A percentile compares a stretch with the other conserved stretches of the same genome.
Conservation (phyloP, 2,329 filamentous ascomycete genomes). For the Aspergillus phoenicis region DNA sequence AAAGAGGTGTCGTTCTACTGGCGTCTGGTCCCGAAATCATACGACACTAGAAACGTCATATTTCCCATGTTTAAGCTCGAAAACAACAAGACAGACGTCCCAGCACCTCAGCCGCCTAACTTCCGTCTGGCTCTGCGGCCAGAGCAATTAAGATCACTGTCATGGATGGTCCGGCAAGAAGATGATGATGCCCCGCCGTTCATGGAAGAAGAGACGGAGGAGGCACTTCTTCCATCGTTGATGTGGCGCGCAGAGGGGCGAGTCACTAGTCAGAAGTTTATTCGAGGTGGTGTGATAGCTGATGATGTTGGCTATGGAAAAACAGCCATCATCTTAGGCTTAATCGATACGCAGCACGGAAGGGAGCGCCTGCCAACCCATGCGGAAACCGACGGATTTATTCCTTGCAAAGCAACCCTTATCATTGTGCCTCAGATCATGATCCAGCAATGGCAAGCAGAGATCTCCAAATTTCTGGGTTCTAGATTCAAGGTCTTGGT, state of each 20-base stretch:
- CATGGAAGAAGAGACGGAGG: slow-evolving; percentile 59
- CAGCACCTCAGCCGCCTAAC: slow-evolving; percentile 36
- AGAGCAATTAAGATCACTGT: slow-evolving; percentile 58
- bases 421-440: slow-evolving; percentile 61
- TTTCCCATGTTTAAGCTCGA: slow-evolving; percentile 47
- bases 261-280: slow-evolving; percentile 31
- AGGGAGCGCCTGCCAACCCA: slow-evolving; percentile 19
- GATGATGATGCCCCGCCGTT: slow-evolving; percentile 43
- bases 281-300: slow-evolving; percentile 64
- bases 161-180: slow-evolving; percentile 65
- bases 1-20: slow-evolving; percentile 38
- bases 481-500: slow-evolving; percentile 48
- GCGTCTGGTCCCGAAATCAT: slow-evolving; percentile 53
- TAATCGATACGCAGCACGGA: slow-evolving; percentile 54
- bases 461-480: slow-evolving; percentile 56
- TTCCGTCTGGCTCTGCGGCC: slow-evolving; percentile 48
- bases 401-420: slow-evolving; percentile 59
- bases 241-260: slow-evolving; percentile 62
- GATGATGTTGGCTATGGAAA: slow-evolving; percentile 70
- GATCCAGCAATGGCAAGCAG: slow-evolving; percentile 59
- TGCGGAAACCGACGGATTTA: slow-evolving; percentile 25
- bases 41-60: slow-evolving; percentile 32
- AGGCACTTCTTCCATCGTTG: slow-evolving; percentile 53
- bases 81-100: slow-evolving; percentile 46
- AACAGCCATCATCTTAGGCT: slow-evolving; percentile 61